phyloP scores from a whole-genome alignment of 352 stramenopile genomes.

The Phytophthora citricola region DNA sequence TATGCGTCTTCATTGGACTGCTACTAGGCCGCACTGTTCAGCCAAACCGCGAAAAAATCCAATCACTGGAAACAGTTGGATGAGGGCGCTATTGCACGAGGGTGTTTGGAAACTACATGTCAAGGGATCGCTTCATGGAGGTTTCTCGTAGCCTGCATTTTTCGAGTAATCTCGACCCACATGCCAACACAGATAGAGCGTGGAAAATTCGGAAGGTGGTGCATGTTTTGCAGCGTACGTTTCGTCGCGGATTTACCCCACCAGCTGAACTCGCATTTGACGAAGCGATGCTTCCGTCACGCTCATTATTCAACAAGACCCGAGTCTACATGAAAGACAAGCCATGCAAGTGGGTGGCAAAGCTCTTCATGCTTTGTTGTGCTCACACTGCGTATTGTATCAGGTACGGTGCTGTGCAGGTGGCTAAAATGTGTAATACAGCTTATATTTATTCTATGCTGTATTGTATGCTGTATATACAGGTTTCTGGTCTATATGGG shows the following conservation, averaged over 20 bases:
- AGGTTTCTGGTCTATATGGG: too few relatives aligned
- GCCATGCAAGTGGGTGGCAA: background rate
- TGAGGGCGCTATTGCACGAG: background rate
- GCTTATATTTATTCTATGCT: too few relatives aligned
- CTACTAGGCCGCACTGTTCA: background rate
- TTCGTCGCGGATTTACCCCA: background rate
- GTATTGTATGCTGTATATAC: too few relatives aligned
- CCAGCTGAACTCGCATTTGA: constrained; percentile 5
- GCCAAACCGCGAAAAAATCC: background rate
- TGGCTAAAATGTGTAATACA: too few relatives aligned
- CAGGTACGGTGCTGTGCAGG: background rate
- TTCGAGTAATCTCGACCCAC: background rate
- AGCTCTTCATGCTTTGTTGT: constrained; percentile 1
- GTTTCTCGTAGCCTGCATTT: constrained; percentile 7
- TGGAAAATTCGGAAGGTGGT: constrained; percentile 7
- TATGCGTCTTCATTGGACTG: background rate
- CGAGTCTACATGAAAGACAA: constrained; percentile 5
- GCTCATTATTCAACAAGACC: constrained; percentile 10
- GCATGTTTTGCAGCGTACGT: background rate
- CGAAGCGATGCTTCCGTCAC: constrained; percentile 1
- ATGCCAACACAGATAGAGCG: background rate
- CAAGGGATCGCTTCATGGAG: background rate
- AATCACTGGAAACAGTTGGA: constrained; percentile 1
- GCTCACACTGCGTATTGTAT: background rate
- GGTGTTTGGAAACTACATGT: background rate